phyloP scores from a whole-genome alignment of 2,329 filamentous ascomycete genomes.

The Claviceps monticola region DNA sequence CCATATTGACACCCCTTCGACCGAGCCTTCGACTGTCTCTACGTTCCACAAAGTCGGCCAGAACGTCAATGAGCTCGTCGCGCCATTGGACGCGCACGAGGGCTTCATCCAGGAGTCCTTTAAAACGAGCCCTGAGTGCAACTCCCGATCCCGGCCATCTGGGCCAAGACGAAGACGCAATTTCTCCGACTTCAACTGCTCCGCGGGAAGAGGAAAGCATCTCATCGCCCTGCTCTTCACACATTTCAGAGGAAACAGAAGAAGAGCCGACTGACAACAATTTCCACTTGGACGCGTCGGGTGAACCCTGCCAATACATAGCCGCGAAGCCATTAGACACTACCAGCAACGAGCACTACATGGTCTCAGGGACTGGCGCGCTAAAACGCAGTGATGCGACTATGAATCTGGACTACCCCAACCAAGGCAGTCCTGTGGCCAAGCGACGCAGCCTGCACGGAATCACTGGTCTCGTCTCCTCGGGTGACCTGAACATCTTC shows the following conservation, averaged over 20 bases:
- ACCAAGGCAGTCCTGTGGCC: conserved; percentile 70
- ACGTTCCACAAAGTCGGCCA: conserved; percentile 47
- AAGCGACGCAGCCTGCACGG: conserved; percentile 83
- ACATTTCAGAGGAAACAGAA: conserved; percentile 23
- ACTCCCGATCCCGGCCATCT: conserved; percentile 60
- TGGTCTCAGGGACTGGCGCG: conserved; percentile 48
- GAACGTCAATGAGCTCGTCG: conserved; percentile 34
- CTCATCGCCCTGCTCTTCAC: conserved; percentile 21
- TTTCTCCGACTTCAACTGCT: conserved; percentile 13
- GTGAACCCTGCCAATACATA: conserved; percentile 32
- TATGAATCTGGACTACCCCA: conserved; percentile 72
- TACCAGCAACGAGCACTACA: conserved; percentile 19
- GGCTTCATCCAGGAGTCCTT: conserved; percentile 66
- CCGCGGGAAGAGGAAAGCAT: conserved; percentile 31
- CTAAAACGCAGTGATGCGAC: conserved; percentile 83
- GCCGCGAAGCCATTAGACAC: conserved; percentile 36
- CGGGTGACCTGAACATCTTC: conserved; percentile 60
- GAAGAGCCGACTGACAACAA: conserved; percentile 41
- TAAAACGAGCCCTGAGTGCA: conserved; percentile 61
- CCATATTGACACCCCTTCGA: conserved; percentile 50
- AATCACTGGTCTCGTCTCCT: conserved; percentile 42
- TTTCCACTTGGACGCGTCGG: conserved; percentile 42
- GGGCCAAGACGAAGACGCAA: conserved; percentile 31
- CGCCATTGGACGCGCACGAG: conserved; percentile 46
- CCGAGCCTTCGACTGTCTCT: conserved; percentile 54